Evolutionary conservation across 2,329 filamentous ascomycete species (phyloP).

Genomic region (Scopulariopsis brevicaulis): DNA sequence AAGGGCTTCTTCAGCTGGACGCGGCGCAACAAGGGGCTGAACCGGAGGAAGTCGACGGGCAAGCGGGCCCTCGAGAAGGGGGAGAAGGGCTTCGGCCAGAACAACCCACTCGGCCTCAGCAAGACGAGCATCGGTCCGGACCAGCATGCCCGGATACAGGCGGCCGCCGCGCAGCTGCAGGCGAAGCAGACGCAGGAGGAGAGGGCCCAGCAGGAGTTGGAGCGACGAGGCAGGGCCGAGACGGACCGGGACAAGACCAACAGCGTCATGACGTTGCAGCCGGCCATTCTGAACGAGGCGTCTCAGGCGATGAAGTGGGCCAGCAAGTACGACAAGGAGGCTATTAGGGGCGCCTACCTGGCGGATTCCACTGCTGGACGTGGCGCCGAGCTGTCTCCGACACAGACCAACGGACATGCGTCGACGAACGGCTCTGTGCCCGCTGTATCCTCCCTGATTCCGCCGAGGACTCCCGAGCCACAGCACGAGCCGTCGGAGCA

Average conservation of each 20-base stretch:
- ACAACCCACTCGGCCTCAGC: constrained; percentile 38
- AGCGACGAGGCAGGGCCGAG: constrained; percentile 40
- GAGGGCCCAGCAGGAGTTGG: constrained; percentile 23
- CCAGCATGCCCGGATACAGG: constrained; percentile 86
- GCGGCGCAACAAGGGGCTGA: constrained; percentile 49
- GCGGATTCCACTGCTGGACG: constrained; percentile 61
- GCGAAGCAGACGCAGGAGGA: constrained; percentile 53
- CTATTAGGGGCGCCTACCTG: constrained; percentile 77
- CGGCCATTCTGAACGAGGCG: constrained; percentile 73
- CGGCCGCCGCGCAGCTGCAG: constrained; percentile 75
- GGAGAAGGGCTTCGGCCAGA: constrained; percentile 29
- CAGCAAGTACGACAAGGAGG: constrained; percentile 84
- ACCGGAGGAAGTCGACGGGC: constrained; percentile 59
- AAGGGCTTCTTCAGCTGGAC: constrained; percentile 89
- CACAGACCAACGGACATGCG: constrained; percentile 2
- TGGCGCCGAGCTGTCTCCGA: constrained; percentile 38
- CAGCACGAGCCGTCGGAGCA: constrained; percentile 21
- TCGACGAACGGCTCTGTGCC: constrained; percentile 2
- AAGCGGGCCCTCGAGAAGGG: constrained; percentile 43
- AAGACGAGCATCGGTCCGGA: constrained; percentile 81
- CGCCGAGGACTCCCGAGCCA: constrained; percentile 2
- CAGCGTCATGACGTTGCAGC: constrained; percentile 81
- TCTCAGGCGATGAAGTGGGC: constrained; percentile 96
- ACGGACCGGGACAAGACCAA: constrained; percentile 59
- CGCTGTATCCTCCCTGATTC: neutral